These are phyloP conservation scores for Backusella westeae DNA, from an alignment of 192 early-diverging fungal genomes.

Conservation along the genomic window DNA sequence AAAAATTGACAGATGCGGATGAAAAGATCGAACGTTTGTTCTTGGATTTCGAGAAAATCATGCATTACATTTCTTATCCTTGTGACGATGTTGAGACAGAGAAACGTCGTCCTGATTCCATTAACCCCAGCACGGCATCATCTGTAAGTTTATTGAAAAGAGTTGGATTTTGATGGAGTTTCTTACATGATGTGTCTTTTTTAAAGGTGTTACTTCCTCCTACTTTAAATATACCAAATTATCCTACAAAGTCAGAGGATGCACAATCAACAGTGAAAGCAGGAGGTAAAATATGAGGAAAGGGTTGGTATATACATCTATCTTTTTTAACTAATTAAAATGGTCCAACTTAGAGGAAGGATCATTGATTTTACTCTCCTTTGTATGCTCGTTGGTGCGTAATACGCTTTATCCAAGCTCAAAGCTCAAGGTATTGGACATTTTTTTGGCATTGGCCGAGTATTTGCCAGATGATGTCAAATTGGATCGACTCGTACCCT, in stretches of 20 bases:
- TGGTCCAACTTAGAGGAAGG: constrained; percentile 48
- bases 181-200: too few relatives aligned
- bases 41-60: constrained; percentile 71
- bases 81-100: constrained; percentile 4
- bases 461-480: constrained; percentile 70
- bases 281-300: constrained; percentile 1
- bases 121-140: constrained; percentile 22
- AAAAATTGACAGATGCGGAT: constrained; percentile 56
- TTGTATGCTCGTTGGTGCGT: constrained; percentile 67
- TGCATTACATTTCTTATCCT: constrained; percentile 50
- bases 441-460: constrained; percentile 63
- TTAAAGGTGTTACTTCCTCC: constrained; percentile 17
- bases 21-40: constrained; percentile 75
- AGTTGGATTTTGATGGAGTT: too few relatives aligned
- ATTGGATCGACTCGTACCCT: constrained; percentile 77
- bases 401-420: constrained; percentile 72
- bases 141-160: constrained; percentile 10
- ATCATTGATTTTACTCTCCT: constrained; percentile 64
- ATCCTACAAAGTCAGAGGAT: neutral
- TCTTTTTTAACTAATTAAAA: too few relatives aligned
- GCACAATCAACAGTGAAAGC: neutral
- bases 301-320: neutral
- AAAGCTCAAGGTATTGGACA: constrained; percentile 70
- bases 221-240: constrained; percentile 35
- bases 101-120: constrained; percentile 14